Base-by-base conservation (phyloP, 805 yeast species). In the Millerago galiae region DNA sequence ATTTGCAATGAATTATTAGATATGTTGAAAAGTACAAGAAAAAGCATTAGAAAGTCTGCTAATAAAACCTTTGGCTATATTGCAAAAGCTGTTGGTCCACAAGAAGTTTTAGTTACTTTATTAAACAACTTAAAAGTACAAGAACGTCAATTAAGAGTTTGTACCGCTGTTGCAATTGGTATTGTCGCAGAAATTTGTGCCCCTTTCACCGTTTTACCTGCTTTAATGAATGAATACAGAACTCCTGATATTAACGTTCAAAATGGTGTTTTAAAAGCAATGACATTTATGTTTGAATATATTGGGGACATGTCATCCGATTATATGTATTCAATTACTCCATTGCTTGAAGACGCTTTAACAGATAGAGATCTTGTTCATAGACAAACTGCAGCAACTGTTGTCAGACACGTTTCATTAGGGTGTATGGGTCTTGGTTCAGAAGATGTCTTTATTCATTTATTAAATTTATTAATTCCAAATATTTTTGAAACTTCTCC, bases 111-210 rank as follows among this genome's bases (percentile, higher is more conserved):
- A 16, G 90, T 82, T 1, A 83, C 95, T 44, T 66, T 93, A 30
- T 64, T 93, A 43, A 87, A 85, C 53, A 91, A 91, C 53, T 67
- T 93, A 50, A 74, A 86, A 46, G 95, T 90, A 8, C 98, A 91
- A 59, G 98, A 93, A 58, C 84, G 99, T 57, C 99, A 93, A 64
- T 71, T 87, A 34, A 81, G 99, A 57, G 96, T 93, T 8, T 91
- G 96, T 60, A 88, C 98, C 0, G 96, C 99, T 6, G 97, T 93
- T 33, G 99, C 99, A 0, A 86, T 93, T 50, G 99, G 95, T 30
- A 89, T 93, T 52, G 95, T 93, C 8, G 98, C 98, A 0, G 93
- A 90, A 45, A 79, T 84, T 0, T 93, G 98, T 61, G 77, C 87
- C 1, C 96, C 98, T 0, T 93, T 85, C 62, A 87, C 97, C 0